phyloP scores from a whole-genome alignment of 2,329 filamentous ascomycete species.

The Aspergillus sp. region DNA sequence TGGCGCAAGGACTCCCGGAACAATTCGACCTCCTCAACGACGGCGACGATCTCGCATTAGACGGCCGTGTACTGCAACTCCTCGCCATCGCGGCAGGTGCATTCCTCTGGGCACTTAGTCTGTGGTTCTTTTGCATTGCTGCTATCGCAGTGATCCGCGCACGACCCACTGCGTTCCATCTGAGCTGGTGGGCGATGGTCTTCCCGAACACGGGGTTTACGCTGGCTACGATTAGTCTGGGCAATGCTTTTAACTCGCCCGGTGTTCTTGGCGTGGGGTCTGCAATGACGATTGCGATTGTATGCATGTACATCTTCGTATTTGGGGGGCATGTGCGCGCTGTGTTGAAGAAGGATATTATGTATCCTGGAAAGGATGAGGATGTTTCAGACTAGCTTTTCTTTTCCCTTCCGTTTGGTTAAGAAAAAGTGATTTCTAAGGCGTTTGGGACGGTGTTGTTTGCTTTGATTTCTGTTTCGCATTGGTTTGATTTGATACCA shows the following conservation, averaged over 20 bases:
- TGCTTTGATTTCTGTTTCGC: no score
- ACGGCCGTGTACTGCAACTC: constrained; percentile 35
- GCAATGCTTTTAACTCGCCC: constrained; percentile 46
- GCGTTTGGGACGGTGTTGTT: not conserved
- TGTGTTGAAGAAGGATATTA: constrained; percentile 45
- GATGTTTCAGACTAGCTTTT: constrained; percentile 36
- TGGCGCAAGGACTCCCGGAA: constrained; percentile 50
- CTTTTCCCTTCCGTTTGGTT: not conserved
- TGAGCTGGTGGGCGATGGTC: constrained; percentile 59
- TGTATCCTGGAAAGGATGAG: constrained; percentile 56
- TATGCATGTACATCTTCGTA: constrained; percentile 51
- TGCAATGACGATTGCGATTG: constrained; percentile 50
- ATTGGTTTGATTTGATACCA: no score
- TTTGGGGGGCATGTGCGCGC: constrained; percentile 45
- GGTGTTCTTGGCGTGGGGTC: constrained; percentile 50
- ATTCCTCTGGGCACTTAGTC: constrained; percentile 58
- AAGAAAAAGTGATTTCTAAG: not conserved
- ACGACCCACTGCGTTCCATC: constrained; percentile 41
- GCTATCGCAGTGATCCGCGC: constrained; percentile 41
- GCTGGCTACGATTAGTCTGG: constrained; percentile 53
- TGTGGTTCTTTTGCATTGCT: constrained; percentile 52
- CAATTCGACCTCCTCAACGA: constrained; percentile 44
- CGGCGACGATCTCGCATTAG: constrained; percentile 16
- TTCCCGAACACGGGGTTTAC: constrained; percentile 61
- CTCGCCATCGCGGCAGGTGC: constrained; percentile 46